Evolutionary conservation across 2,329 filamentous ascomycete genomes (phyloP), one percentile per base, ranked within the genome.

Genomic region (Pestalotiopsis sp.): DNA sequence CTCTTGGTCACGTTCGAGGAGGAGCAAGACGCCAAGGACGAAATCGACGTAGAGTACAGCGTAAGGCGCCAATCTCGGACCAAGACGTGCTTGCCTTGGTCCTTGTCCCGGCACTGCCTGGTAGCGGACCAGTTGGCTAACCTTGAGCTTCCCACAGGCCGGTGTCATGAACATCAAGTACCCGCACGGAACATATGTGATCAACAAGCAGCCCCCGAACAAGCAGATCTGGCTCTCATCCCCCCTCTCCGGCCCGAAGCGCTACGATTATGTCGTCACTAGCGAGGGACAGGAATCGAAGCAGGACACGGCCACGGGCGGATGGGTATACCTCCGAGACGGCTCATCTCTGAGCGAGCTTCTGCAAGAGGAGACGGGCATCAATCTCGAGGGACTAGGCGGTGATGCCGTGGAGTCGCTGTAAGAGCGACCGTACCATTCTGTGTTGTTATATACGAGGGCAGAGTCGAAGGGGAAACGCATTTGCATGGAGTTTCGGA

Each of bases 181-280:
- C 74, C 89, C 90, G 1, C 84, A 86, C 13, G 94, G 95, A 71
- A 95, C 90, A 38, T 99, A 97, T 78, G 93, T 99, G 70, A 88
- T 99, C 83, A 99, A 99, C 88, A 99, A 99, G 82, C 96, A 99
- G 81, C 96, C 96, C 0, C 94, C 95, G 23, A 98, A 98, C 86
- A 96, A 94, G 85, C 96, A 92, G 79, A 97, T 99, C 78, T 99
- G 96, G 96, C 89, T 98, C 61, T 96, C 94, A 49, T 97, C 94
- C 58, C 96, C 96, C 4, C 85, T 94, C 67, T 95, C 93, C 5
- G 96, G 96, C 0, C 96, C 96, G 14, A 98, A 98, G 83, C 91
- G 95, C 69, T 99, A 92, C 83, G 95, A 98, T 81, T 99, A 93
- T 88, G 92, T 97, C 67, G 79, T 95, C 65, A 75, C 84, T 61